A percentile compares a stretch with the other conserved stretches of the same genome.
These are phyloP conservation scores for Microbotryum scabiosae DNA, from an alignment of 1,284 basidiomycete genomes.

Conservation along the genomic window DNA sequence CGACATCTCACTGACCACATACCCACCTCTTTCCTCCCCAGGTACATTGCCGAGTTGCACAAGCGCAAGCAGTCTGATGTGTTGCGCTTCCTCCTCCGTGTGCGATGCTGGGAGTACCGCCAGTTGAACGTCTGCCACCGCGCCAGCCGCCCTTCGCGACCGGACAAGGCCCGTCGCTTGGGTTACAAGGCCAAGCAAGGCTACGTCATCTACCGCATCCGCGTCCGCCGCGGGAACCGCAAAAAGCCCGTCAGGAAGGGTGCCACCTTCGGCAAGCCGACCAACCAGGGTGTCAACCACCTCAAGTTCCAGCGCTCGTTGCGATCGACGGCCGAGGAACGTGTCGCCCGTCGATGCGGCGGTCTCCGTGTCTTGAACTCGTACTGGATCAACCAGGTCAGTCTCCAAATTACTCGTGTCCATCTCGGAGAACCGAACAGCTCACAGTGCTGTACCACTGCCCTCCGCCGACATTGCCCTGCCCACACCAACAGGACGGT, in stretches of 20 bases:
- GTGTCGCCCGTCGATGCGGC: constrained; percentile 91
- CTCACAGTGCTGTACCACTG: background rate
- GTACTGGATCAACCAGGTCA: constrained; percentile 95
- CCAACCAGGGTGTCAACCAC: constrained; percentile 99
- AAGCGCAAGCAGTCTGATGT: constrained; percentile 49
- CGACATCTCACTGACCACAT: background rate
- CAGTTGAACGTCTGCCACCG: constrained; percentile 98
- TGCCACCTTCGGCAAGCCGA: constrained; percentile 98
- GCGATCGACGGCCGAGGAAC: constrained; percentile 92
- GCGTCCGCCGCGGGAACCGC: constrained; percentile 96
- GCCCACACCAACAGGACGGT: constrained; percentile 52
- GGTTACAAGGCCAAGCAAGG: constrained; percentile 99
- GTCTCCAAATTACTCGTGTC: constrained; percentile 11
- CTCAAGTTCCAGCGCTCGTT: constrained; percentile 95
- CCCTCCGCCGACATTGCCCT: background rate
- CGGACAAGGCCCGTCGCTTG: constrained; percentile 96
- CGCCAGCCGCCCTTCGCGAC: constrained; percentile 92
- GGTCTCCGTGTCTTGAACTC: constrained; percentile 81
- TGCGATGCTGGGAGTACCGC: constrained; percentile 98
- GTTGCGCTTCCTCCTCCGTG: constrained; percentile 95
- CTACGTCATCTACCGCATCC: constrained; percentile 94
- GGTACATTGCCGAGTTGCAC: constrained; percentile 87
- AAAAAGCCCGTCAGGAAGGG: constrained; percentile 99
- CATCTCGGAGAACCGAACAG: background rate
- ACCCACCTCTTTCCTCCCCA: constrained; percentile 57